Evolutionary conservation across 2,329 filamentous ascomycete species (phyloP).

Genomic region (Cladosporium sp.): DNA sequence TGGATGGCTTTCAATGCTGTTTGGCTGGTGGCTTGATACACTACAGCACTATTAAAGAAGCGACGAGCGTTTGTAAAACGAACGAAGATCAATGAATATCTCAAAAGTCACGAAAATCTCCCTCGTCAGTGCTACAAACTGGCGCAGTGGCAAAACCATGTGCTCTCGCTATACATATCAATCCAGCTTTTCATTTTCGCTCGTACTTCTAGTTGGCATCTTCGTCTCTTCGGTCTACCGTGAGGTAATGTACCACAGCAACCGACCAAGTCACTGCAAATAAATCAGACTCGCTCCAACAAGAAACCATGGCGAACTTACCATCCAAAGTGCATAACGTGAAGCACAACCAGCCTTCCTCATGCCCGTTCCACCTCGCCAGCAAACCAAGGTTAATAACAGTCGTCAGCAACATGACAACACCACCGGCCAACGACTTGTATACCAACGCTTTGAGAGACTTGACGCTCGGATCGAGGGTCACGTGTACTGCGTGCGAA

Average conservation of each 20-base stretch:
- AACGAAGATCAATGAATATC: no score
- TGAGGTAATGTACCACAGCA: slow-evolving; percentile 15
- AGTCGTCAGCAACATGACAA: slow-evolving; percentile 36
- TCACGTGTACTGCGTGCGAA: background rate
- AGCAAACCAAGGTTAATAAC: slow-evolving; percentile 34
- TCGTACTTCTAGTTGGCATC: background rate
- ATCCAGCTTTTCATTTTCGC: no score
- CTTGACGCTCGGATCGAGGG: slow-evolving; percentile 20
- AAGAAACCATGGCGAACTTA: slow-evolving; percentile 18
- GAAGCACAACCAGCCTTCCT: slow-evolving; percentile 39
- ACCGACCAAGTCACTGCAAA: slow-evolving; percentile 16
- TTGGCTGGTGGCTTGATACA: no score
- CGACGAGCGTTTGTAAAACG: no score
- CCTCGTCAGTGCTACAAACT: no score
- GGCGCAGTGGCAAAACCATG: no score
- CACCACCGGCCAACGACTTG: slow-evolving; percentile 35
- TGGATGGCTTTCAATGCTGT: no score
- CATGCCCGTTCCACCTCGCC: slow-evolving; percentile 28
- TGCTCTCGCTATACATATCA: no score
- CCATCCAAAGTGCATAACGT: slow-evolving; percentile 38
- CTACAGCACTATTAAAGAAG: no score
- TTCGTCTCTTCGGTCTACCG: slow-evolving; percentile 2
- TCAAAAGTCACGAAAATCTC: no score
- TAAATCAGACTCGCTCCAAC: background rate
- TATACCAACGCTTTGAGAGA: slow-evolving; percentile 37